These are phyloP conservation scores for Lentinula guzmanii DNA, from an alignment of 768 basidiomycete species.

Conservation along the genomic window DNA sequence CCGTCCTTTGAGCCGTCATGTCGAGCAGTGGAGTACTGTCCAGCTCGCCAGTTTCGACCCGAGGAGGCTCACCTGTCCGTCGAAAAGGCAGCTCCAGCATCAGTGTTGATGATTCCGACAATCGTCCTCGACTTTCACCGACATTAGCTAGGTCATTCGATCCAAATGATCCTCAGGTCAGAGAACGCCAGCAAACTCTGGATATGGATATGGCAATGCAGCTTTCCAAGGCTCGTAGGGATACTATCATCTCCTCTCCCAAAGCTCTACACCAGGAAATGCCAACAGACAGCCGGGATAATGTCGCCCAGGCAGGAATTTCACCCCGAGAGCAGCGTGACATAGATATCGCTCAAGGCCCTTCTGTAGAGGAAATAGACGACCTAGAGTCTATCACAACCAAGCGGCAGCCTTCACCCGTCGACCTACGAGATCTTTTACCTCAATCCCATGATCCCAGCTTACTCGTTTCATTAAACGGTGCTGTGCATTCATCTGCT, in stretches of 20 bases:
- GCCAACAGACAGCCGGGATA: conserved; percentile 14
- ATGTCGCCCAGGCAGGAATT: conserved; percentile 32
- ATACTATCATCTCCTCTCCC: conserved; percentile 37
- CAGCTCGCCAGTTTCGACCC: conserved; percentile 38
- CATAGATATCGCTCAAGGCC: conserved; percentile 31
- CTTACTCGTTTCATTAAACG: conserved; percentile 28
- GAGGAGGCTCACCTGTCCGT: conserved; percentile 31
- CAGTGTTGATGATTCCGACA: conserved; percentile 30
- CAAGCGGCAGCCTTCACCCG: conserved; percentile 19
- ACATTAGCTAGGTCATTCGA: conserved; percentile 58
- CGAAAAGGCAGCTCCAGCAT: conserved; percentile 31
- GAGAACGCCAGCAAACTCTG: conserved; percentile 88
- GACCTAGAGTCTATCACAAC: conserved; percentile 13
- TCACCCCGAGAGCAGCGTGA: conserved; percentile 46
- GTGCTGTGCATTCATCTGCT: conserved; percentile 21
- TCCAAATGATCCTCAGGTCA: conserved; percentile 64
- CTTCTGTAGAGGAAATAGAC: conserved; percentile 15
- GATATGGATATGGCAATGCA: conserved; percentile 92
- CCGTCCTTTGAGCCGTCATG: background rate
- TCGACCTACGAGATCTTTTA: conserved; percentile 30
- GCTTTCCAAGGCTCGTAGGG: conserved; percentile 64
- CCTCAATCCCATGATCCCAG: conserved; percentile 44
- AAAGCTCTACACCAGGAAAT: conserved; percentile 21
- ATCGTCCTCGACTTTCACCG: conserved; percentile 53
- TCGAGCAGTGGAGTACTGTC: conserved; percentile 16